phyloP scores from a whole-genome alignment of 495 filamentous ascomycete genomes.

The Tuber melanosporum region DNA sequence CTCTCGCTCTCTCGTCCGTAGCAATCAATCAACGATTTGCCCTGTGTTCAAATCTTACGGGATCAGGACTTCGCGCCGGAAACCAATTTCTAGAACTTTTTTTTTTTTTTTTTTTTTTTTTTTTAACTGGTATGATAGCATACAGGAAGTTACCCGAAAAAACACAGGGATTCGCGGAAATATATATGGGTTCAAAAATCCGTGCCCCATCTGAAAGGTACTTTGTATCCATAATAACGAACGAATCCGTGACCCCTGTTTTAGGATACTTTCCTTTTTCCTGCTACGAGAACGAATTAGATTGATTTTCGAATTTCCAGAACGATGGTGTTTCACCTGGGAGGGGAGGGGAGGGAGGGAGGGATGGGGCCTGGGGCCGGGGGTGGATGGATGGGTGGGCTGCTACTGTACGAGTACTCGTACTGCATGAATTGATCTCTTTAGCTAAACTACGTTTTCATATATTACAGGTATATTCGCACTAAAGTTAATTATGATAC shows the following conservation, averaged over 20 bases:
- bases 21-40: background rate
- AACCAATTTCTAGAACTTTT: background rate
- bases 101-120: background rate
- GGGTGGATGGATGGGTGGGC: background rate
- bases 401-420: background rate
- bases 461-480: background rate
- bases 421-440: background rate
- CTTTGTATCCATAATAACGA: too few relatives aligned
- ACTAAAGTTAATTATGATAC: background rate
- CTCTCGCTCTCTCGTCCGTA: background rate
- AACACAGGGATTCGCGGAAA: background rate
- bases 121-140: background rate
- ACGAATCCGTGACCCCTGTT: background rate
- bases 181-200: background rate
- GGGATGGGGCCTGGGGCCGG: background rate
- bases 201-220: background rate
- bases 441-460: background rate
- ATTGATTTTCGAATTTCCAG: slow-evolving; percentile 2
- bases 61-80: background rate
- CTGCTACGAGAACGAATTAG: background rate
- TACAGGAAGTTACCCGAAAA: background rate
- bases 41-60: background rate
- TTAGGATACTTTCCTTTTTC: background rate
- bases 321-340: background rate
- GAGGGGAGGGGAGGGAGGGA: background rate